Conservation (phyloP, 78 protist genomes). For the Dictyostelium citrinum region DNA sequence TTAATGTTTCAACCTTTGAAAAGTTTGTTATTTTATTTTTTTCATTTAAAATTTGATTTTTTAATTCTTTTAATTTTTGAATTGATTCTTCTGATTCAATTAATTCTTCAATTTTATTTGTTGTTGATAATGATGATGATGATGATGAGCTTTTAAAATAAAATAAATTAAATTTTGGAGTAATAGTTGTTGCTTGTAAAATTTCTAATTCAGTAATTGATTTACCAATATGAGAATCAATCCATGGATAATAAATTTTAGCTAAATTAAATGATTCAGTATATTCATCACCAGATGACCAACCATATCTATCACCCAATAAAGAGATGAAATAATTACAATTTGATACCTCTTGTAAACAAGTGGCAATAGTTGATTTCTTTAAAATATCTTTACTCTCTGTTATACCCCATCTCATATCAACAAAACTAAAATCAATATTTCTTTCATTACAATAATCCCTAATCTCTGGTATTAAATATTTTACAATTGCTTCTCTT, state of each 20-base stretch:
- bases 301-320: constrained; percentile 67
- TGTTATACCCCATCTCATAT: constrained; percentile 65
- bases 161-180: neutral
- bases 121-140: neutral
- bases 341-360: constrained; percentile 21
- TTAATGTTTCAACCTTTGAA: neutral
- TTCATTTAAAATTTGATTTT: neutral
- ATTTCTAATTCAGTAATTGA: constrained; percentile 44
- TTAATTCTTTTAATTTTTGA: neutral
- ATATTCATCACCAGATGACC: constrained; percentile 40
- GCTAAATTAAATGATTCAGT: constrained; percentile 12
- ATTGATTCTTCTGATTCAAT: neutral
- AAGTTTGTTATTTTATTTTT: neutral
- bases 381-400: neutral
- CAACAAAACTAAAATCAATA: constrained; percentile 47
- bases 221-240: neutral
- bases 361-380: constrained; percentile 23
- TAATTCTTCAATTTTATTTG: neutral
- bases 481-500: constrained; percentile 8
- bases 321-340: constrained; percentile 37
- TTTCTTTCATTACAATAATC: constrained; percentile 1
- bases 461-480: constrained; percentile 37
- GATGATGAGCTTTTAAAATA: neutral
- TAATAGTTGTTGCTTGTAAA: constrained; percentile 7
- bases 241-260: constrained; percentile 12